These are phyloP conservation scores for Colletotrichum salicis DNA, from an alignment of 2,329 filamentous ascomycete genomes.

Conservation along the genomic window DNA sequence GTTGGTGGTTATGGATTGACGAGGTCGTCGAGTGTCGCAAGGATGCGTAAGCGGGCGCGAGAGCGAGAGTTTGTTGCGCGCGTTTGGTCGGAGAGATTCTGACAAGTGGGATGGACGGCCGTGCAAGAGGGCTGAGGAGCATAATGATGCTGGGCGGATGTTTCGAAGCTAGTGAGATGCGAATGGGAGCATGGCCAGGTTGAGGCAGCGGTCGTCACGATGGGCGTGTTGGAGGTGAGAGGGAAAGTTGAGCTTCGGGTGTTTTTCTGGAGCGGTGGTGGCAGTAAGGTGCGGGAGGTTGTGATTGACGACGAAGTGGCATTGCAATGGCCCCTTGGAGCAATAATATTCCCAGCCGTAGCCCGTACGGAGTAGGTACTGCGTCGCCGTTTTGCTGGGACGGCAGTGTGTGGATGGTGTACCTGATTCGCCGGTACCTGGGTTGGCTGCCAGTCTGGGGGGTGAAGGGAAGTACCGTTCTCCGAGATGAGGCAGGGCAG, in stretches of 20 bases:
- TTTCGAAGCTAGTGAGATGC: constrained; percentile 29
- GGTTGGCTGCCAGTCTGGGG: constrained; percentile 1
- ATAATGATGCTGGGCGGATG: constrained; percentile 35
- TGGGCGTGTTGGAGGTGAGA: neutral
- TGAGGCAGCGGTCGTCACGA: neutral
- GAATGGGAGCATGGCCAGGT: constrained; percentile 24
- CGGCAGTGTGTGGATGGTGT: constrained; percentile 26
- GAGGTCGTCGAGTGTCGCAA: constrained; percentile 11
- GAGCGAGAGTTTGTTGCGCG: constrained; percentile 23
- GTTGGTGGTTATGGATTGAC: neutral
- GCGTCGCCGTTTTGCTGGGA: constrained; percentile 32
- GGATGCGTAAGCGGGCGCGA: constrained; percentile 11
- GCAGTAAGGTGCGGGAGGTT: constrained; percentile 15
- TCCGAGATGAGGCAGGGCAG: constrained; percentile 17
- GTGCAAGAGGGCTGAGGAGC: constrained; percentile 34
- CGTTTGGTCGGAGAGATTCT: constrained; percentile 23
- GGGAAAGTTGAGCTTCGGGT: neutral
- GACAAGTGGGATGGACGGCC: constrained; percentile 30
- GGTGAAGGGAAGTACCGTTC: constrained; percentile 7
- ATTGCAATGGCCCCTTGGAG: constrained; percentile 35
- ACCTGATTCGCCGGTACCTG: constrained; percentile 23
- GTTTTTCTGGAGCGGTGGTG: constrained; percentile 22
- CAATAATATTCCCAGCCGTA: constrained; percentile 32
- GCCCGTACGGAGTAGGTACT: neutral
- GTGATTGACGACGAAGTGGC: constrained; percentile 32